phyloP scores from a whole-genome alignment of 441 rosid species.

The Syzygium malaccense region DNA sequence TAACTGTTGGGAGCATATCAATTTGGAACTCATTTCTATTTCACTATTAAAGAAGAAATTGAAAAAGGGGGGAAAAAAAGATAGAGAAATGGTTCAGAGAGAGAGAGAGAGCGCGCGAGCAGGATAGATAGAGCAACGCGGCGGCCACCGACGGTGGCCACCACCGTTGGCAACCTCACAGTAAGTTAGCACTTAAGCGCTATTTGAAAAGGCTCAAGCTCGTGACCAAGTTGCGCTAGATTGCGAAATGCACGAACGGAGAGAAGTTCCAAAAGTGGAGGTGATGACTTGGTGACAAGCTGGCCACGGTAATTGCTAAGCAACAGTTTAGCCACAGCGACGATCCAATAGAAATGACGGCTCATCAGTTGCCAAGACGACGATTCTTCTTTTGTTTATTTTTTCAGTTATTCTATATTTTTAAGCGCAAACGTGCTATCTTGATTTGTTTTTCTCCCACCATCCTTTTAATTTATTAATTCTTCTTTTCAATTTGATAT shows the following conservation, averaged over 20 bases:
- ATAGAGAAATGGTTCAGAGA: not conserved
- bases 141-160: not conserved
- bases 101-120: not conserved
- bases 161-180: not conserved
- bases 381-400: not conserved
- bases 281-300: not conserved
- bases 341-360: not conserved
- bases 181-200: not conserved
- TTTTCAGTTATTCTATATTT: not conserved
- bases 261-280: not conserved
- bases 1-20: not conserved
- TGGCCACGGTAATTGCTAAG: not conserved
- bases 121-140: not conserved
- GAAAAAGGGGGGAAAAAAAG: not conserved
- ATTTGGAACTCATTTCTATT: not conserved
- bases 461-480: not conserved
- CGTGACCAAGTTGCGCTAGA: not conserved
- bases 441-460: not conserved
- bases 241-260: not conserved
- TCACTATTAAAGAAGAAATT: not conserved
- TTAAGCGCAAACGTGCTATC: not conserved
- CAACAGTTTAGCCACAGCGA: not conserved
- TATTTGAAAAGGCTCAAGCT: not conserved
- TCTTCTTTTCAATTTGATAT: not conserved
- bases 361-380: not conserved